These are phyloP conservation scores for Exophiala aquamarina DNA, from an alignment of 2,329 filamentous ascomycete species.

Conservation along the genomic window DNA sequence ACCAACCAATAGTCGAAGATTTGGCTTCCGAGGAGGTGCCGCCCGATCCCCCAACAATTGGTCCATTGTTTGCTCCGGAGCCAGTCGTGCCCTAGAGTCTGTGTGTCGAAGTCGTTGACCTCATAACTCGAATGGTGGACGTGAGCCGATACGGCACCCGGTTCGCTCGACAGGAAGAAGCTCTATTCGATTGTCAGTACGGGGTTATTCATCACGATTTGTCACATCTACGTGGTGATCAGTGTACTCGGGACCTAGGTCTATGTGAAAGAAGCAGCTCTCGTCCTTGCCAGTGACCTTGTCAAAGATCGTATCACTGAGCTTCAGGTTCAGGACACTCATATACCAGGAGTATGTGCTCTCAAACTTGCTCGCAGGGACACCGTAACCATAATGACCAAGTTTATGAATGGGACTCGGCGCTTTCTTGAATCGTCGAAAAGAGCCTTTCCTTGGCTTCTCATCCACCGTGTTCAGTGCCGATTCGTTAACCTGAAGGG, in stretches of 20 bases:
- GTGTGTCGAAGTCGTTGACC: slow-evolving; percentile 69
- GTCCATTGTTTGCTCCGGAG: slow-evolving; percentile 61
- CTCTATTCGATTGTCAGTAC: slow-evolving; percentile 5
- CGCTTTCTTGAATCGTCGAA: slow-evolving; percentile 43
- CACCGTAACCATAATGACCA: slow-evolving; percentile 45
- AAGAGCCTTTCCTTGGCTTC: slow-evolving; percentile 37
- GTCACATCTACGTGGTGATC: slow-evolving; percentile 56
- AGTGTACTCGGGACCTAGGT: slow-evolving; percentile 43
- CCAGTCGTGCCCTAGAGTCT: slow-evolving; percentile 69
- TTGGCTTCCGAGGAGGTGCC: slow-evolving; percentile 68
- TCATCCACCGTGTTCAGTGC: slow-evolving; percentile 35
- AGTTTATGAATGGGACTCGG: slow-evolving; percentile 50
- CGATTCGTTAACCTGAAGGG: slow-evolving; percentile 18
- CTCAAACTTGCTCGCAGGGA: slow-evolving; percentile 32
- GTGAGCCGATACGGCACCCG: slow-evolving; percentile 36
- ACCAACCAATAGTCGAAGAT: slow-evolving; percentile 70
- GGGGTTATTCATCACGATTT: neutral
- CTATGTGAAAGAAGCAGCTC: slow-evolving; percentile 50
- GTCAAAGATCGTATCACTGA: slow-evolving; percentile 41
- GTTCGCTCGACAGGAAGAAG: slow-evolving; percentile 29
- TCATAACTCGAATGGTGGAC: slow-evolving; percentile 71
- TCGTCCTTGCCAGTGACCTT: slow-evolving; percentile 21
- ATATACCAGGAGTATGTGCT: slow-evolving; percentile 43
- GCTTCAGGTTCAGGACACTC: slow-evolving; percentile 44
- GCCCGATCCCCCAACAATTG: slow-evolving; percentile 68